Percentiles rank a stretch among this genome's conserved stretches.
These are phyloP conservation scores for Aspergillus viridinutans DNA, from an alignment of 2,329 filamentous ascomycete species.

Conservation along the genomic window DNA sequence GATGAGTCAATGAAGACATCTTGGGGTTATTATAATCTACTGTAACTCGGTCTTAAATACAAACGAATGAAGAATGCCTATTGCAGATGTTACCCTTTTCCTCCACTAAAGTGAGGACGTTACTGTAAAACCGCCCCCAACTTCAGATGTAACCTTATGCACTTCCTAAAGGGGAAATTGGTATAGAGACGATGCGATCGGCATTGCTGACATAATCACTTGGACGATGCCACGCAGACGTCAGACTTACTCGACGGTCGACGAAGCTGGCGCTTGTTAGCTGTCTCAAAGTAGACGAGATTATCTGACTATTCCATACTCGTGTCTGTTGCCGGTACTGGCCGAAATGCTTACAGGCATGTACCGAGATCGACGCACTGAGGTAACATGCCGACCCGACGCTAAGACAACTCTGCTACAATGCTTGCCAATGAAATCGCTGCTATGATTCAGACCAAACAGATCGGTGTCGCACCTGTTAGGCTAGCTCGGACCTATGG, in stretches of 20 bases:
- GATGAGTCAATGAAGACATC: not conserved
- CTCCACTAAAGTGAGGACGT: not conserved
- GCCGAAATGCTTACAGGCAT: not conserved
- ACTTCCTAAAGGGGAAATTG: not conserved
- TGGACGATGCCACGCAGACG: not conserved
- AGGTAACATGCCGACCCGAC: not conserved
- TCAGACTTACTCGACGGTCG: not conserved
- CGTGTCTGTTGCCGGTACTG: not conserved
- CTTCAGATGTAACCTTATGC: not conserved
- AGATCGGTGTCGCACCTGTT: not conserved
- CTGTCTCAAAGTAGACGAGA: too few species aligned
- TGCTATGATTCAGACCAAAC: too few species aligned
- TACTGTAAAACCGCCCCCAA: not conserved
- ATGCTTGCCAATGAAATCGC: too few species aligned
- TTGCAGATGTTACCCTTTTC: not conserved
- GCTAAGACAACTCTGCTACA: not conserved
- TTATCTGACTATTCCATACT: not conserved
- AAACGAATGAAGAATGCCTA: not conserved
- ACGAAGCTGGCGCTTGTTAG: not conserved
- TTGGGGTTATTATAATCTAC: not conserved
- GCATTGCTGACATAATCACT: not conserved
- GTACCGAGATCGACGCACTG: not conserved
- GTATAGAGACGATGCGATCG: not conserved
- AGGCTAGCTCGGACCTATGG: not conserved
- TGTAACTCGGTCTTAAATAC: not conserved